Evolutionary conservation across 1,284 basidiomycete species (phyloP), one percentile per base, ranked within the genome.

Genomic region (Entoloma clypeatum): DNA sequence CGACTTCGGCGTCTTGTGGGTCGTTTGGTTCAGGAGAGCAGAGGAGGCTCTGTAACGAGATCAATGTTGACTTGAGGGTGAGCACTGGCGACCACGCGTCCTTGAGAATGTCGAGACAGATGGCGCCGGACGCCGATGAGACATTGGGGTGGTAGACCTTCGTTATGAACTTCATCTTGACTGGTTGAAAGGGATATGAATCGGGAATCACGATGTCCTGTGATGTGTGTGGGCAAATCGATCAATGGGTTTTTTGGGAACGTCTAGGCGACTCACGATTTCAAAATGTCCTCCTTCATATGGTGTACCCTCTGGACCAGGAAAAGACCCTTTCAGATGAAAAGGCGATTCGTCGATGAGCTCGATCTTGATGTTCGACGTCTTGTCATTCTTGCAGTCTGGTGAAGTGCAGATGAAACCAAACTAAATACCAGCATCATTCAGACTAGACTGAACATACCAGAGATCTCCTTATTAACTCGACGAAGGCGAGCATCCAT

Each of bases 101-200:
- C 49, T 73, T 73, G 48, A 74, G 63, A 49, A 73, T 74, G 50
- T 73, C 71, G 45, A 93, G 82, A 61, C 91, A 92, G 65, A 93
- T 93, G 41, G 89, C 91, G 39, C 91, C 95, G 9, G 89, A 93
- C 29, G 88, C 89, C 18, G 92, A 96, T 17, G 92, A 96, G 40
- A 99, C 76, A 61, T 98, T 99, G 1, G 96, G 95, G 67, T 98
- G 95, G 62, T 98, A 99, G 31, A 98, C 90, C 64, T 94, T 92
- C 46, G 90, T 95, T 54, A 91, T 81, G 63, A 96, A 96, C 63
- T 93, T 93, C 93, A 99, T 98, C 74, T 98, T 97, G 48, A 96
- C 87, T 1, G 95, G 93, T 63, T 94, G 88, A 63, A 98, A 98
- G 4, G 95, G 95, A 61, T 98, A 98, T 35, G 85, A 78, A 38